Evolutionary conservation across 164 flowering plant species (phyloP), one percentile per base, ranked within the genome.

Genomic region (Akebia trifoliata): DNA sequence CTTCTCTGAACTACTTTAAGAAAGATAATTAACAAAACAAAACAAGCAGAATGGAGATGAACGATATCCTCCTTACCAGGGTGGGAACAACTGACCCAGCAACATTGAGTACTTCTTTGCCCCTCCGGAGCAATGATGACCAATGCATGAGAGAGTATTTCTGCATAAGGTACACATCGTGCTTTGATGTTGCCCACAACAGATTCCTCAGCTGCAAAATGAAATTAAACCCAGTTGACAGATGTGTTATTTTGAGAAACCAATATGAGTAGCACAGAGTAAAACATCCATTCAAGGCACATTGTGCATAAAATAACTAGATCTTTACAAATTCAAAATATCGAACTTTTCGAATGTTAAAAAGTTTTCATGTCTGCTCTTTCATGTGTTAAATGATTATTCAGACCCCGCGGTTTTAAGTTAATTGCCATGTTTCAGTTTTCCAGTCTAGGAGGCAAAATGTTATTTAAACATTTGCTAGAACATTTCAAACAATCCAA

Each of bases 141-240:
- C 98, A 88, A 57, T 92, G 96, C 90, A 83, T 86, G 20, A 85
- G 70, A 11, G 98, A 88, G 63, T 79, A 86, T 59, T 86, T 85
- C 65, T 88, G 86, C 87, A 83, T 77, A 20, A 92, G 85, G 64
- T 88, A 92, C 2, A 85, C 89, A 71, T 92, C 96, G 35, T 91
- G 96, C 74, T 91, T 91, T 35, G 98, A 86, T 36, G 96, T 91
- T 32, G 96, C 86, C 83, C 87, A 88, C 31, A 91, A 50, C 53
- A 91, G 70, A 73, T 86, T 91, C 69, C 96, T 72, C 68, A 91
- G 74, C 98, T 92, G 81, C 74, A 77, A 51, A 50, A 63, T 20
- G 29, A 2, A 21, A 21, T 22, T 44, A 43, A 30, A 59, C 18
- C 45, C 14, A 45, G 51, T 60, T 29, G 31, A 45, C 47, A 29